phyloP scores from a whole-genome alignment of 257 asterid species.

The Solanum pinnatisectum region DNA sequence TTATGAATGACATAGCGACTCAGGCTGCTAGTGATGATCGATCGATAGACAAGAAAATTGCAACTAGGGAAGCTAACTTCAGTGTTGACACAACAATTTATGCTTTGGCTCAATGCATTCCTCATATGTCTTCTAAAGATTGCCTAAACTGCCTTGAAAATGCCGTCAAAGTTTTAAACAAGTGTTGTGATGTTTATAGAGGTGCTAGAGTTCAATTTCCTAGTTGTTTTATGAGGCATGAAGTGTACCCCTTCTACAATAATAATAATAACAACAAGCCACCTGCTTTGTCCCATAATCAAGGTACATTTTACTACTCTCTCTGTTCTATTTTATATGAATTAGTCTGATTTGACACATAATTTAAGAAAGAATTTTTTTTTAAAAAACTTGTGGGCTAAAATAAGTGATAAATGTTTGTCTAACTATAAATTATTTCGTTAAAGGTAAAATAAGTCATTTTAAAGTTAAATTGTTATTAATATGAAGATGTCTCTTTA shows the following conservation, averaged over 20 bases:
- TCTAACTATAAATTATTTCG: too few relatives aligned
- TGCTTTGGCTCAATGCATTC: not conserved
- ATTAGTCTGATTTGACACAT: too few relatives aligned
- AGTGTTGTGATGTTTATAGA: not conserved
- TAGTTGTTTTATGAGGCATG: not conserved
- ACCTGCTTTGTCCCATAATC: not conserved
- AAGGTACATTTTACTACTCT: not conserved
- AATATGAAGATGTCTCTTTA: too few relatives aligned
- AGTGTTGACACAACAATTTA: not conserved
- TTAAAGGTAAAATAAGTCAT: too few relatives aligned
- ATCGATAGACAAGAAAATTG: not conserved
- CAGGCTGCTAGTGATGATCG: not conserved
- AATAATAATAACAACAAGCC: too few relatives aligned
- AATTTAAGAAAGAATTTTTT: too few relatives aligned
- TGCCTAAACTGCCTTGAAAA: not conserved
- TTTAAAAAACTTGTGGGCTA: fast-evolving
- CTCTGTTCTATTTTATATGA: too few relatives aligned
- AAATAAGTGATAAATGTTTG: too few relatives aligned
- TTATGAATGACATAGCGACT: not conserved
- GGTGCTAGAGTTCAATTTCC: not conserved
- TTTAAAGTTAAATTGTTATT: too few relatives aligned
- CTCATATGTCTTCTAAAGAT: not conserved
- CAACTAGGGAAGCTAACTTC: not conserved
- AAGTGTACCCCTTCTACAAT: not conserved
- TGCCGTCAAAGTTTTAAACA: not conserved